Base-by-base conservation (phyloP, 176 grass and related monocot genomes). In the Oryza officinalis region DNA sequence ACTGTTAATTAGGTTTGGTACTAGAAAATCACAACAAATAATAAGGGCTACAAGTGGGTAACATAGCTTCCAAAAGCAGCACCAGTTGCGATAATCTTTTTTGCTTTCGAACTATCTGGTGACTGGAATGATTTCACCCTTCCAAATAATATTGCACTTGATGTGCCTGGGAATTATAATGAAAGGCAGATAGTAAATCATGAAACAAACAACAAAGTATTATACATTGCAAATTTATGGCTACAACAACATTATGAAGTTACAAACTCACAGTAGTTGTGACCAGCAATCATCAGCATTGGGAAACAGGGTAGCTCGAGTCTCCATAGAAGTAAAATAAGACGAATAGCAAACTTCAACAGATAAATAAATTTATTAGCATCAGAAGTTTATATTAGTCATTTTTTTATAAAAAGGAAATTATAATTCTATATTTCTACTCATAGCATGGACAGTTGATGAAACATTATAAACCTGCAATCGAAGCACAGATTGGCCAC, bases 381-480 rank as follows among this genome's bases (percentile, higher is more conserved):
- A 45, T 45, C 4, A 45, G 10, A 45, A 45, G 11, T 45, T 45
- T 45, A 45, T 12, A 45, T 45, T 45, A 13, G 43, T 13, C 43
- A 13, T 10, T 45, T 45, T 45, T 45, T 9, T 10, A 0, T 12
- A 45, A 45, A 45, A 12, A 5, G 0, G 43, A 45, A 45, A 45
- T 13, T 5, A 9, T 45, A 45, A 13, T 12, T 45, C 43, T 45
- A 45, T 45, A 45, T 45, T 45, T 45, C 8, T 45, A 80, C 77
- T 80, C 27, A 69, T 37, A 81, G 17, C 22, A 69, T 69, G 78
- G 78, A 81, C 17, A 22, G 78, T 69, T 23, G 78, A 81, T 46
- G 78, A 81, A 40, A 81, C 63, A 49, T 3, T 30, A 69, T 81
- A 69, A 49, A 69, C 30, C 63, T 81, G 35, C 63, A 65, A 69